phyloP scores from a whole-genome alignment of 106 monocot genomes.

The Gastrodia elata region DNA sequence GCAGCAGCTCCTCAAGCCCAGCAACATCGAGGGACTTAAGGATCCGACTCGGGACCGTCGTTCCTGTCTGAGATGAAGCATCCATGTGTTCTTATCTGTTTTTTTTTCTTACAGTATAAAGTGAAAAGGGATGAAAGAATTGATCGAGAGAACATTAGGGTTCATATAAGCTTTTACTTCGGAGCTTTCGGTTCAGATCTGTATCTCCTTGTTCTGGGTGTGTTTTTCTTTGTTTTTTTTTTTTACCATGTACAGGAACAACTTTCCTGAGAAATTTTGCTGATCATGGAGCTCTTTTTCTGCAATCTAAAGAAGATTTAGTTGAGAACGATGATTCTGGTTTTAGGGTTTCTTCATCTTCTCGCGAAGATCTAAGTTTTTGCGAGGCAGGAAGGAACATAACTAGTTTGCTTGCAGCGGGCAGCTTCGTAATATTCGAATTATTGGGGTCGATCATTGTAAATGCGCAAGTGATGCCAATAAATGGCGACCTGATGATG shows the following conservation, averaged over 20 bases:
- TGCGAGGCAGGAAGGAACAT: not conserved
- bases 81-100: too few relatives aligned
- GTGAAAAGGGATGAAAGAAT: not conserved
- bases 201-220: not conserved
- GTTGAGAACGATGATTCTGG: not conserved
- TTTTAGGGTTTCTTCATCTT: not conserved
- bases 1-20: not conserved
- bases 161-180: not conserved
- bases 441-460: not conserved
- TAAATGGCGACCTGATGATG: too few relatives aligned
- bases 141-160: not conserved
- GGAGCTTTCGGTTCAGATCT: not conserved
- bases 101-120: too few relatives aligned
- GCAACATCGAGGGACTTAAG: not conserved
- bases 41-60: constrained; percentile 1
- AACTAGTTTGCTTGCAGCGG: not conserved
- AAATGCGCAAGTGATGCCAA: not conserved
- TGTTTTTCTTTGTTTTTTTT: not conserved
- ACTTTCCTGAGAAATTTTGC: not conserved
- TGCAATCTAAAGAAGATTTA: not conserved
- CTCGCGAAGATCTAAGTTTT: not conserved
- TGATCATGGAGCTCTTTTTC: not conserved
- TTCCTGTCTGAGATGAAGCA: not conserved
- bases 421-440: not conserved
- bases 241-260: not conserved